Evolutionary conservation across 2,329 filamentous ascomycete species (phyloP).

Genomic region (Alternaria gaisen): DNA sequence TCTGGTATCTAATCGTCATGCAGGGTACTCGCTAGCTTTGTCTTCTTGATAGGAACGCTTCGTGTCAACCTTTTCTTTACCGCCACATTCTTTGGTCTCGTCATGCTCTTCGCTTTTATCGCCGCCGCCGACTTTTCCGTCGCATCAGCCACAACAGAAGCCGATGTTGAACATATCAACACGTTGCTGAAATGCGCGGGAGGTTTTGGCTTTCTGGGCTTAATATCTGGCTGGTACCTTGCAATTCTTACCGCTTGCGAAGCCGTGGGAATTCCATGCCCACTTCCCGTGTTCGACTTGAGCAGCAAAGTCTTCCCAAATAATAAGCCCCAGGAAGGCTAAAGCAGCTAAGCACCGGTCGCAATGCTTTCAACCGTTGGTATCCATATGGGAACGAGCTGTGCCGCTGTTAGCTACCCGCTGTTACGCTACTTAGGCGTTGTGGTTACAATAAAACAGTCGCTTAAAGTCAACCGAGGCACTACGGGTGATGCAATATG

Average conservation of each 20-base stretch:
- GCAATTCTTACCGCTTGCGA: slow-evolving; percentile 29
- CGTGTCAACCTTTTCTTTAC: slow-evolving; percentile 32
- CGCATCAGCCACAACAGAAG: slow-evolving; percentile 17
- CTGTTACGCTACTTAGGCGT: not conserved
- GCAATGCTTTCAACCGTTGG: not conserved
- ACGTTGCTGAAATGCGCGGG: slow-evolving; percentile 26
- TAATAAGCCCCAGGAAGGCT: slow-evolving; percentile 12
- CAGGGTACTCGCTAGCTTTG: slow-evolving; percentile 29
- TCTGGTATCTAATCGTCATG: not conserved
- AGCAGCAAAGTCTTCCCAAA: slow-evolving; percentile 30
- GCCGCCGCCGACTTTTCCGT: slow-evolving; percentile 28
- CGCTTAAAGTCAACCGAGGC: not conserved
- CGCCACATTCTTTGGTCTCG: slow-evolving; percentile 26
- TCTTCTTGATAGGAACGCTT: slow-evolving; percentile 30
- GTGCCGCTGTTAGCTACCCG: not conserved
- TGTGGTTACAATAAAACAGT: not conserved
- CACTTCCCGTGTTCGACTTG: slow-evolving; percentile 29
- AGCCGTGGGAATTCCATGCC: slow-evolving; percentile 31
- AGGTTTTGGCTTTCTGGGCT: slow-evolving; percentile 27
- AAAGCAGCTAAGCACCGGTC: not conserved
- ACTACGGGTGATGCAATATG: slow-evolving; percentile 5
- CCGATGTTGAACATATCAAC: slow-evolving; percentile 24
- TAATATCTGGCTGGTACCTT: slow-evolving; percentile 30
- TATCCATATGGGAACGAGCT: not conserved
- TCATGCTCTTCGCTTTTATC: slow-evolving; percentile 31